These are phyloP conservation scores for Boletus subparvulus DNA, from an alignment of 768 basidiomycete species.

Conservation along the genomic window DNA sequence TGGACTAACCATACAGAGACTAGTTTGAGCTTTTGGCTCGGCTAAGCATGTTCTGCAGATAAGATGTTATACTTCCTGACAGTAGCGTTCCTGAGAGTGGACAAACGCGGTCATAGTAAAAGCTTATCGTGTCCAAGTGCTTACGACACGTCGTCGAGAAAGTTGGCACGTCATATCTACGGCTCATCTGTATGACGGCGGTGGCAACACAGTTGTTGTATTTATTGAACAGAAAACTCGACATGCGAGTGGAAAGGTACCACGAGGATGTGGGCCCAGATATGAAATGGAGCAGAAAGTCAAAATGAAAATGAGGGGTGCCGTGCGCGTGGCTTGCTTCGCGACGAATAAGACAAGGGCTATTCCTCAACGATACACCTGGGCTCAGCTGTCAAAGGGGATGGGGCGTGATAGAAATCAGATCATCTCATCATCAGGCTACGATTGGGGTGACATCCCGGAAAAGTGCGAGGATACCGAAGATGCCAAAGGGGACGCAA, in stretches of 20 bases:
- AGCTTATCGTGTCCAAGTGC: background rate
- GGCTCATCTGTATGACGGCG: background rate
- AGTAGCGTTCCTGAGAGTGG: background rate
- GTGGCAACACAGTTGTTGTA: too few species aligned
- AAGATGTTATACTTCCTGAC: too few species aligned
- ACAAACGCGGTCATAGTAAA: background rate
- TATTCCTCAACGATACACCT: conserved; percentile 5
- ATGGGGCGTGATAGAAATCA: conserved; percentile 1
- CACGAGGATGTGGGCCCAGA: background rate
- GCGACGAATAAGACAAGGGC: background rate
- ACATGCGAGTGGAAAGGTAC: too few species aligned
- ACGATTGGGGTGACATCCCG: background rate
- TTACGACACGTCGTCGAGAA: background rate
- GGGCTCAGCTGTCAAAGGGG: background rate
- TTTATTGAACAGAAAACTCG: background rate
- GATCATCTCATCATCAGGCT: background rate
- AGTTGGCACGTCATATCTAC: background rate
- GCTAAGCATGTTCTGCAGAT: too few species aligned
- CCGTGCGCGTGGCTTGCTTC: background rate
- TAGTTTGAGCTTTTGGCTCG: too few species aligned
- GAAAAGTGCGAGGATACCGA: too few species aligned
- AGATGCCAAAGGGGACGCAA: background rate
- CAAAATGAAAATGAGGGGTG: background rate
- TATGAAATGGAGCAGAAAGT: background rate
- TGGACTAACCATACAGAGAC: too few species aligned